Evolutionary conservation across 345 rosid genomes (phyloP).

Genomic region (Chamaenerion angustifolium): DNA sequence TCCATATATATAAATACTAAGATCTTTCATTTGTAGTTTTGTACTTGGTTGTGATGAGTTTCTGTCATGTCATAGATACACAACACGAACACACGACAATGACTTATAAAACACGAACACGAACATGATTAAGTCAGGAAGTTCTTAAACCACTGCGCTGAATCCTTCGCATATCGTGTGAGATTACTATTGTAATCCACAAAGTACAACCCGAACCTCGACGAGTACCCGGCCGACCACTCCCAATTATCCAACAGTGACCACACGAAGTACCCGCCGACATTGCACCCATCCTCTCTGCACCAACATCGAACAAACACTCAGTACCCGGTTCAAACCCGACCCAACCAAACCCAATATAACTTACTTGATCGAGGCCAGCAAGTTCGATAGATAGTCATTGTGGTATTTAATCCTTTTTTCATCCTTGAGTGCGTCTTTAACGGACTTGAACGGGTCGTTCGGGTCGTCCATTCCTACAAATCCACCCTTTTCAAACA

Average conservation of each 20-base stretch:
- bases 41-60: too few species aligned
- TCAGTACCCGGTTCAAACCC: neutral
- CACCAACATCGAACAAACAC: neutral
- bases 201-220: conserved; percentile 84
- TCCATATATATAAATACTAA: too few species aligned
- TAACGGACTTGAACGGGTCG: conserved; percentile 20
- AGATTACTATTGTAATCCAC: conserved; percentile 73
- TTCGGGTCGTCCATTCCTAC: conserved; percentile 95
- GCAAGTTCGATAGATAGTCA: conserved; percentile 71
- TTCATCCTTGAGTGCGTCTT: conserved; percentile 57
- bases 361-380: conserved; percentile 56
- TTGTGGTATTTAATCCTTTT: conserved; percentile 75
- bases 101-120: neutral
- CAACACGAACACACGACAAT: neutral
- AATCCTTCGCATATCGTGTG: conserved; percentile 82
- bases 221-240: conserved; percentile 79
- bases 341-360: neutral
- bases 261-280: conserved; percentile 90
- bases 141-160: conserved; percentile 85
- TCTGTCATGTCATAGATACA: neutral
- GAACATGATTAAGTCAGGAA: conserved; percentile 25
- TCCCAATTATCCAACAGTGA: conserved; percentile 90
- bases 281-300: conserved; percentile 95
- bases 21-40: too few species aligned
- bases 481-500: conserved; percentile 2